Conservation (phyloP, 202 grass and related monocot genomes). For the Setaria italica region DNA sequence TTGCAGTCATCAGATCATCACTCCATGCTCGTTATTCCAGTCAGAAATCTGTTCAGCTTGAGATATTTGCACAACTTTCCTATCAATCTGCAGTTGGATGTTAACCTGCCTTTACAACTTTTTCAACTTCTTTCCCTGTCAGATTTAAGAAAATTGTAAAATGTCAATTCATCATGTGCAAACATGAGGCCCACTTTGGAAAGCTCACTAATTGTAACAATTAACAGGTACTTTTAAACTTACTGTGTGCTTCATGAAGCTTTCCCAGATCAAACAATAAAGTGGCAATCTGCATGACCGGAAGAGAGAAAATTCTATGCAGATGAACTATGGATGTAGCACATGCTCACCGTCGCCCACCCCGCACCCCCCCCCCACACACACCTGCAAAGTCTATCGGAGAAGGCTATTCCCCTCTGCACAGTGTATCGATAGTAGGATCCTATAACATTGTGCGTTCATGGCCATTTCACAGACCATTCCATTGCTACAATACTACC, state of each 20-base stretch:
- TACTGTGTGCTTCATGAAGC: background rate
- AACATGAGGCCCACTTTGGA: background rate
- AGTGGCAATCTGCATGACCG: no score
- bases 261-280: background rate
- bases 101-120: background rate
- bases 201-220: background rate
- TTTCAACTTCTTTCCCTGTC: background rate
- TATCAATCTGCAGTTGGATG: background rate
- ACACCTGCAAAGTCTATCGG: background rate
- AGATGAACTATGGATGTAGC: background rate
- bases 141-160: background rate
- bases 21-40: no score
- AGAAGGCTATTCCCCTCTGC: background rate
- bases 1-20: no score
- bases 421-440: background rate
- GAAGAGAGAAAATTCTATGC: background rate
- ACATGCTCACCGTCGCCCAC: background rate
- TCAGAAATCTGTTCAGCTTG: no score
- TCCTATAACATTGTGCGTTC: background rate
- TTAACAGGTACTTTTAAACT: background rate
- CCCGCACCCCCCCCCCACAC: background rate
- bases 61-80: no score
- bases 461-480: background rate
- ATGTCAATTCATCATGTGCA: slow-evolving; percentile 4
- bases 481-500: background rate